Base-by-base conservation (phyloP, 2,329 filamentous ascomycete genomes). In the Colletotrichum echinochloae region DNA sequence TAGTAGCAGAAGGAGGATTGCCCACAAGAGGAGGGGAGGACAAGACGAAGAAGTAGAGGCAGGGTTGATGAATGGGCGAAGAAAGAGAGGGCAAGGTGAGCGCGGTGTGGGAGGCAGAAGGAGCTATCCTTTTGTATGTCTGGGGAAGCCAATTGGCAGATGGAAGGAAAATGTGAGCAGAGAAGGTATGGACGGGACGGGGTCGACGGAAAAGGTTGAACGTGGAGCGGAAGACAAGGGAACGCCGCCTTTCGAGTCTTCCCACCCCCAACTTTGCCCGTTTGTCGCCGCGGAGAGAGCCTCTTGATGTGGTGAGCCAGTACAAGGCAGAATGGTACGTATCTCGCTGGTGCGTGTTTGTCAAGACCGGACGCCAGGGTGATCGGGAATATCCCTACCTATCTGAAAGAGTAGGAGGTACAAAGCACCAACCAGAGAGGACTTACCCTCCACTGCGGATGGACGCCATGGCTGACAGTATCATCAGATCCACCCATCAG, bases 141-240 rank as follows among this genome's bases (percentile, higher is more conserved):
- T 66, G 44, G 48, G 55, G 55, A 46, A 44, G 55, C 64, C 66
- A 70, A 70, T 70, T 55, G 66, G 56, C 39, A 70, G 68, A 72
- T 52, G 61, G 73, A 73, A 68, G 63, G 61, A 49, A 65, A 72
- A 62, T 57, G 60, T 65, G 64, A 49, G 51, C 56, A 56, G 33
- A 56, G 33, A 26, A 70, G 62, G 67, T 39, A 60, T 55, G 62
- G 56, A 70, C 66, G 41, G 61, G 57, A 62, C 56, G 66, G 71
- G 72, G 66, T 51, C 54, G 68, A 62, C 55, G 51, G 48, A 62
- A 60, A 65, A 71, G 61, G 54, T 61, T 61, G 59, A 39, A 44
- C 37, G 18, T 57, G 55, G 56, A 59, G 65, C 23, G 66, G 68
- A 55, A 72, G 68, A 72, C 66, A 72, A 73, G 65, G 72, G 71